Evolutionary conservation across 2,329 filamentous ascomycete genomes (phyloP).

Genomic region (Epichloe hybrida): DNA sequence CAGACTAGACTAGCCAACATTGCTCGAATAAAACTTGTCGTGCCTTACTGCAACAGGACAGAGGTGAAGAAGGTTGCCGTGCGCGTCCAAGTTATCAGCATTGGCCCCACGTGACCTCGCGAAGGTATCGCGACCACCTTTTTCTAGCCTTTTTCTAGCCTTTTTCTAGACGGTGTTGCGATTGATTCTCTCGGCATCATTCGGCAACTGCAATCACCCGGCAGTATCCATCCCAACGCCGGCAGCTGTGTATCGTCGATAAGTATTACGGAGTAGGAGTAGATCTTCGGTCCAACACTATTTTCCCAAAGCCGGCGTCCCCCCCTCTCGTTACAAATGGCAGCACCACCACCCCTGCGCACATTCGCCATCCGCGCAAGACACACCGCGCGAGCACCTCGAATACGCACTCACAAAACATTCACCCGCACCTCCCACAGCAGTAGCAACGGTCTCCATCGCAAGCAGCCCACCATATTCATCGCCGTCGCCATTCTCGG

Average conservation of each 20-base stretch:
- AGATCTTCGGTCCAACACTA: neutral
- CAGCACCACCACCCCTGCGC: neutral
- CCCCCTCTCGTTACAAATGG: neutral
- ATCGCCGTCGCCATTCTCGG: slow-evolving; percentile 12
- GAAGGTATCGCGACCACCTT: neutral
- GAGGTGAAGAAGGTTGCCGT: neutral
- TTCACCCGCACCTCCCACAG: neutral
- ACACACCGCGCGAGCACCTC: neutral
- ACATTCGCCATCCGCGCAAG: neutral
- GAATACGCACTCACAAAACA: neutral
- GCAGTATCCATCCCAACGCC: too few relatives aligned
- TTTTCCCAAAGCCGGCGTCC: too few relatives aligned
- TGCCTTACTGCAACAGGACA: too few relatives aligned
- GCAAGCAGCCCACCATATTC: slow-evolving; percentile 15
- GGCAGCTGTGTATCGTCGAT: too few relatives aligned
- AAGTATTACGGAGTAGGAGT: too few relatives aligned
- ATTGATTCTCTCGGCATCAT: neutral
- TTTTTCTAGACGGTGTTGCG: neutral
- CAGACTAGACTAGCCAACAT: neutral
- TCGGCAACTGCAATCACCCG: too few relatives aligned
- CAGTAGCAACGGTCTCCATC: neutral
- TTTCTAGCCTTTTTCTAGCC: too few relatives aligned
- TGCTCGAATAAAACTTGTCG: neutral
- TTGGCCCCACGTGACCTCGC: slow-evolving; percentile 1
- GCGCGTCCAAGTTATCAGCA: neutral